These are phyloP conservation scores for Aristolochia fimbriata DNA, from an alignment of 164 flowering plant genomes.

Conservation along the genomic window DNA sequence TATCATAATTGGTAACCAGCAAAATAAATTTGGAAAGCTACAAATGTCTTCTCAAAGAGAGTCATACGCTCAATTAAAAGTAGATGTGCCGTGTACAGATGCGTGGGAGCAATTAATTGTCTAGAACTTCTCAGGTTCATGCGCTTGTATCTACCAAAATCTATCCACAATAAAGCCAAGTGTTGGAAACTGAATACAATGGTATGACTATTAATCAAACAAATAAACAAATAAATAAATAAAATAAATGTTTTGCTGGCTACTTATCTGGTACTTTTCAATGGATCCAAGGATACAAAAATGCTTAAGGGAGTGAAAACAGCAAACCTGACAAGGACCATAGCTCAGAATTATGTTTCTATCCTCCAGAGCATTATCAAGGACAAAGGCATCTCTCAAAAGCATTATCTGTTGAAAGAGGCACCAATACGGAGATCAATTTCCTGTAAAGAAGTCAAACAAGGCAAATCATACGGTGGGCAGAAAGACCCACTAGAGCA, in stretches of 20 bases:
- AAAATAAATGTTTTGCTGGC: too few relatives aligned
- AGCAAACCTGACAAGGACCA: conserved; percentile 93
- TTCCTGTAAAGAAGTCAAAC: conserved; percentile 41
- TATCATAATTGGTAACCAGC: too few relatives aligned
- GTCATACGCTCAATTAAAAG: conserved; percentile 78
- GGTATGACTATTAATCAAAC: neutral
- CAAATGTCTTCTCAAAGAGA: neutral
- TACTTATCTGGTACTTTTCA: neutral
- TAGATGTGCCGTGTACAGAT: conserved; percentile 64
- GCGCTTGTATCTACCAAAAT: conserved; percentile 91
- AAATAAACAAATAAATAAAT: neutral
- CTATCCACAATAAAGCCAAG: conserved; percentile 96
- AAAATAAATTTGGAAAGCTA: neutral
- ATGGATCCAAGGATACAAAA: neutral
- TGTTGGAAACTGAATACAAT: conserved; percentile 69
- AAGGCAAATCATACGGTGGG: neutral
- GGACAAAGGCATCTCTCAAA: conserved; percentile 62
- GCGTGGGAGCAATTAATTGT: conserved; percentile 81
- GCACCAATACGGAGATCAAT: conserved; percentile 97
- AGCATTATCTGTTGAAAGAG: conserved; percentile 97
- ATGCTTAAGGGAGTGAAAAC: neutral
- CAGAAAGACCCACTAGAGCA: too few relatives aligned
- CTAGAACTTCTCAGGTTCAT: conserved; percentile 97
- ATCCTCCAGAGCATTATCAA: conserved; percentile 53
- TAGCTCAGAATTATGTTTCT: conserved; percentile 73